phyloP scores from a whole-genome alignment of 495 filamentous ascomycete species.

The Gamarada debralockiae region DNA sequence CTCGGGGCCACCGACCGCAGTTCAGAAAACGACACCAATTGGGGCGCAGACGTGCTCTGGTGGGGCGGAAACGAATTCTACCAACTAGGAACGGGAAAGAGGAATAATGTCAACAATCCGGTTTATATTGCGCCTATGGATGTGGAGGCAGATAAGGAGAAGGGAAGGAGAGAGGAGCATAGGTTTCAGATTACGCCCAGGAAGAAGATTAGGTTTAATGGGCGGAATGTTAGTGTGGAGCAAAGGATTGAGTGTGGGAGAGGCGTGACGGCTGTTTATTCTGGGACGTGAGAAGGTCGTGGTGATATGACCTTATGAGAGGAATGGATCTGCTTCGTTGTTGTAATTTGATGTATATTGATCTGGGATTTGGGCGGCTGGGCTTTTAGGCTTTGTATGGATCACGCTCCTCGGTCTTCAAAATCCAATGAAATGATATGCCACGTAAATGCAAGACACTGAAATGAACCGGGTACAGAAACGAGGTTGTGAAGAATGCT shows the following conservation, averaged over 20 bases:
- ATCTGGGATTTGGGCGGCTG: not conserved
- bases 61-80: conserved; percentile 95
- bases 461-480: too few relatives aligned
- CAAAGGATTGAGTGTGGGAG: conserved; percentile 88
- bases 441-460: not conserved
- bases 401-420: not conserved
- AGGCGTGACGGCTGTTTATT: conserved; percentile 79
- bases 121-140: conserved; percentile 73
- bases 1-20: conserved; percentile 45
- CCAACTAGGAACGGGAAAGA: conserved; percentile 86
- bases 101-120: conserved; percentile 72
- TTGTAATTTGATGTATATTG: conserved; percentile 5
- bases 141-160: conserved; percentile 38
- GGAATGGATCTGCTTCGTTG: conserved; percentile 2
- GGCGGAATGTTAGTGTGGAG: conserved; percentile 68
- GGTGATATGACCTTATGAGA: not conserved
- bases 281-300: conserved; percentile 32
- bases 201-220: conserved; percentile 59
- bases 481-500: too few relatives aligned
- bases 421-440: too few relatives aligned
- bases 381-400: too few relatives aligned
- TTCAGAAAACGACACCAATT: conserved; percentile 65
- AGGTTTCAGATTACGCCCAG: conserved; percentile 84
- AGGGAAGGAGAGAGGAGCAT: conserved; percentile 57
- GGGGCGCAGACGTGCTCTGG: conserved; percentile 80